Evolutionary conservation across 768 basidiomycete species (phyloP).

Genomic region (Suillus paluster): DNA sequence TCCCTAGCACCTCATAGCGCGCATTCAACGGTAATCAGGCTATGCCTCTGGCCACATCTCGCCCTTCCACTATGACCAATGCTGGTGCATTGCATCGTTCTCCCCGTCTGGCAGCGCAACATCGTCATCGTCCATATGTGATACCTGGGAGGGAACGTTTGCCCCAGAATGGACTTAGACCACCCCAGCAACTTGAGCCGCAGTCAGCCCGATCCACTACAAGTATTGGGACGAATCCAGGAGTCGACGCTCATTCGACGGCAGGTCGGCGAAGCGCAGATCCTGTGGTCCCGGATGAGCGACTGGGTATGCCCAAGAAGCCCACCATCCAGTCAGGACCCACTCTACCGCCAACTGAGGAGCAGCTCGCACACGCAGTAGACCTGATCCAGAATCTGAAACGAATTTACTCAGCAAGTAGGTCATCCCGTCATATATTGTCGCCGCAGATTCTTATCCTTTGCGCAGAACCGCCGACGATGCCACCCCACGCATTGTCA

Average conservation of each 20-base stretch:
- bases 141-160: too few relatives aligned
- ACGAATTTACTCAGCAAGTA: slow-evolving; percentile 36
- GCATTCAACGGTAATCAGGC: too few relatives aligned
- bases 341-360: slow-evolving; percentile 26
- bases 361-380: slow-evolving; percentile 37
- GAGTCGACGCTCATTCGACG: slow-evolving; percentile 16
- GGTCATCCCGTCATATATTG: slow-evolving; percentile 22
- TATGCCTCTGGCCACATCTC: too few relatives aligned
- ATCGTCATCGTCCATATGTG: too few relatives aligned
- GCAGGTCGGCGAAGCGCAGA: neutral
- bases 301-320: slow-evolving; percentile 16
- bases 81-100: too few relatives aligned
- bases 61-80: too few relatives aligned
- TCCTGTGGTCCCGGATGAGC: slow-evolving; percentile 1
- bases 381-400: slow-evolving; percentile 39
- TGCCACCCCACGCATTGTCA: slow-evolving; percentile 46
- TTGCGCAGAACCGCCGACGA: slow-evolving; percentile 38
- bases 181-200: neutral
- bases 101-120: too few relatives aligned
- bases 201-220: neutral
- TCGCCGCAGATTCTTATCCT: slow-evolving; percentile 16
- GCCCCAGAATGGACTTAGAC: too few relatives aligned
- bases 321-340: neutral
- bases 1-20: too few relatives aligned
- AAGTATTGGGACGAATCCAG: slow-evolving; percentile 23